Evolutionary conservation across 164 flowering plant species (phyloP).

Genomic region (Chloranthus sessilifolius): DNA sequence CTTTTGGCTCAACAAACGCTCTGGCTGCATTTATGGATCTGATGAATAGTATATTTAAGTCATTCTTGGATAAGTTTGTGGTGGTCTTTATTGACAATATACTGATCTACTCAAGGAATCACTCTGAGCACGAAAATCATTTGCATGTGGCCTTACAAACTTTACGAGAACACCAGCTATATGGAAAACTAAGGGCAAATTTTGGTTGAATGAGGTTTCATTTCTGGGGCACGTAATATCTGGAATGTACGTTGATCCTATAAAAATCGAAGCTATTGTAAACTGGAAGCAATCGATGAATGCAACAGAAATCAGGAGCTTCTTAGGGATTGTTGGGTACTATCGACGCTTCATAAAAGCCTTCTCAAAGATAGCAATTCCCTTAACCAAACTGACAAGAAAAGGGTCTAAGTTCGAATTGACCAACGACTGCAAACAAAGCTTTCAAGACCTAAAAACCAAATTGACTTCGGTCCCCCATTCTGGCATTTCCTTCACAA

Average conservation of each 20-base stretch:
- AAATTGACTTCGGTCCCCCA: no score
- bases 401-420: no score
- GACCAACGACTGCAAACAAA: no score
- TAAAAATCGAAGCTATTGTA: not conserved
- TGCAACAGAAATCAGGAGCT: not conserved
- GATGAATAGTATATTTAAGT: not conserved
- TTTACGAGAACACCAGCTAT: not conserved
- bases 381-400: no score
- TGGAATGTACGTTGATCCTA: not conserved
- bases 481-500: no score
- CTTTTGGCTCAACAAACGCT: not conserved
- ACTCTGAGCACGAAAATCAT: not conserved
- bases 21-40: not conserved
- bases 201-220: not conserved
- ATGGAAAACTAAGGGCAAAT: not conserved
- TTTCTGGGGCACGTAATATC: not conserved
- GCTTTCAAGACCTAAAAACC: no score
- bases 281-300: not conserved
- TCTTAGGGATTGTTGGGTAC: no score
- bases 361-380: no score
- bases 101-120: not conserved
- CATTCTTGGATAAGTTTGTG: not conserved
- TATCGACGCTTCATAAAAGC: no score
- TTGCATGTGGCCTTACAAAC: not conserved
- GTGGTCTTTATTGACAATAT: not conserved